Base-by-base conservation (phyloP, 2,329 filamentous ascomycete genomes). In the Raffaelea albimanens region DNA sequence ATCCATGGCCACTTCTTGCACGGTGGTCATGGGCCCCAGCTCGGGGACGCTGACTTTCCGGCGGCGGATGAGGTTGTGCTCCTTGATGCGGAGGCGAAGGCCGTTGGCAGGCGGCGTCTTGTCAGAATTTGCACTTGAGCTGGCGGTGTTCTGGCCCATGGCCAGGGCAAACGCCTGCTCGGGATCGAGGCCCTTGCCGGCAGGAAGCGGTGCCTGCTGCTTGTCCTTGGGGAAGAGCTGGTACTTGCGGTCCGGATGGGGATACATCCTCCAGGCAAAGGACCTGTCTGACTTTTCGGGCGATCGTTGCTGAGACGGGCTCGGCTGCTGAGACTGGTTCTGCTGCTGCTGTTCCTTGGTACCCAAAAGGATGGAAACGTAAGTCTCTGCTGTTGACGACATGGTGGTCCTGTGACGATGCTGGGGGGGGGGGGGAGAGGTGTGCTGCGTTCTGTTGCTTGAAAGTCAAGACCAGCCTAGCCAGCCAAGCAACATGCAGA, bases 1-100 rank as follows among this genome's bases (percentile, higher is more conserved):
- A 63, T 85, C 82, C 79, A 85, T 83, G 45, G 78, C 62, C 43
- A 74, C 64, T 58, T 84, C 81, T 53, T 83, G 79, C 14, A 84
- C 80, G 2, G 80, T 83, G 5, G 80, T 82, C 80, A 83, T 82
- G 31, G 78, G 78, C 2, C 78, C 80, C 43, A 83, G 62, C 52
- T 85, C 82, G 10, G 78, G 75, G 14, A 82, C 74, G 61, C 76
- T 83, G 55, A 77, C 67, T 58, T 85, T 85, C 53, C 80, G 73
- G 56, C 80, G 71, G 52, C 79, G 69, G 44, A 64, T 69, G 49
- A 78, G 63, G 53, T 70, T 76, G 57, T 76, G 72, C 55, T 80
- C 76, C 59, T 77, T 81, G 57, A 77, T 68, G 48, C 75, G 72
- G 50, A 75, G 65, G 50, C 73, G 70, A 44, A 79, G 62, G 19